phyloP scores from a whole-genome alignment of 2,329 filamentous ascomycete species.

The Pseudogymnoascus pannorum region DNA sequence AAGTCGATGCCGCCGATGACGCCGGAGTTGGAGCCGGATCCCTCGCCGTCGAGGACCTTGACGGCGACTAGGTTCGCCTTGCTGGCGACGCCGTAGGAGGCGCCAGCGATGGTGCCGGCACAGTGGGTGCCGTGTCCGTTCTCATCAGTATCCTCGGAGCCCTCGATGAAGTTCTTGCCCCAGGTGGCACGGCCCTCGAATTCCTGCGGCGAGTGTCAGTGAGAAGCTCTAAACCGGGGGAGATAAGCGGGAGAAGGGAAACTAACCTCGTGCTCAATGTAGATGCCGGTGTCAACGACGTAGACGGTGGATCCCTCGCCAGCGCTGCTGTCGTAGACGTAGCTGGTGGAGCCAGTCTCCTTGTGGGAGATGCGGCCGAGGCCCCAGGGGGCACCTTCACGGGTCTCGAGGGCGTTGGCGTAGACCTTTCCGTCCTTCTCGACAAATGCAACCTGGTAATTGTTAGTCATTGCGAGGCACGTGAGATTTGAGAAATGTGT shows the following conservation, averaged over 20 bases:
- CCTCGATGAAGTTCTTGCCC: constrained; percentile 28
- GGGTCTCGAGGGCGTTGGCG: constrained; percentile 26
- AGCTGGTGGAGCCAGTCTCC: constrained; percentile 19
- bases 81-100: constrained; percentile 36
- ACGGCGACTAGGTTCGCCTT: constrained; percentile 32
- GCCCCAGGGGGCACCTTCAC: constrained; percentile 26
- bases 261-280: constrained; percentile 12
- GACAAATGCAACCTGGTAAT: constrained; percentile 24
- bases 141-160: constrained; percentile 25
- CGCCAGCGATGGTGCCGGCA: constrained; percentile 31
- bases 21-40: constrained; percentile 29
- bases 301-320: constrained; percentile 30
- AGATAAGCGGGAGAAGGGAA: background rate
- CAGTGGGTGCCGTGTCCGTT: constrained; percentile 35
- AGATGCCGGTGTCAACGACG: constrained; percentile 33
- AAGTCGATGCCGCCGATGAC: constrained; percentile 34
- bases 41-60: constrained; percentile 31
- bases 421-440: constrained; percentile 25
- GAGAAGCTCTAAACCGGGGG: background rate
- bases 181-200: constrained; percentile 31
- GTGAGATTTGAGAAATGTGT: background rate
- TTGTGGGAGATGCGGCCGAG: constrained; percentile 29
- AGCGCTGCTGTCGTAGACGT: constrained; percentile 27
- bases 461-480: background rate
- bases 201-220: constrained; percentile 15